Percentiles rank a stretch among this genome's conserved stretches.
These are phyloP conservation scores for Corylus avellana DNA, from an alignment of 306 rosid genomes.

Conservation along the genomic window DNA sequence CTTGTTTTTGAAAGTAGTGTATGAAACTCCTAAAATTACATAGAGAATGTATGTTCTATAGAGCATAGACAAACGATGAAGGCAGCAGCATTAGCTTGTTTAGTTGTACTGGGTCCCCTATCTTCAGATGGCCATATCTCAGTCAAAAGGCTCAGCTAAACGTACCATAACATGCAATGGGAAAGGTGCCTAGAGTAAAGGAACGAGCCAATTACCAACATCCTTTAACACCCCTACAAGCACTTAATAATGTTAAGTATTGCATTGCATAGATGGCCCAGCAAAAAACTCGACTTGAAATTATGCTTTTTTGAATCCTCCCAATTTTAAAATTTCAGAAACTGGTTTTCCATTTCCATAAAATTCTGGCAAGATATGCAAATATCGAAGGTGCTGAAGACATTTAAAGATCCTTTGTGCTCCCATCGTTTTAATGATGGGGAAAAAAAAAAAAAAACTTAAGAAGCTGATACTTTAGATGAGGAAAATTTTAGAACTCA, in stretches of 20 bases:
- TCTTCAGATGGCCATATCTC: background rate
- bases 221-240: background rate
- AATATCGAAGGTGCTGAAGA: background rate
- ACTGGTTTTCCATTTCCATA: background rate
- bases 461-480: conserved; percentile 10
- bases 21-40: background rate
- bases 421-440: background rate
- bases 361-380: background rate
- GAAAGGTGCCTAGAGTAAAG: background rate
- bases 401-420: background rate
- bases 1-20: background rate
- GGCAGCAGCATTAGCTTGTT: background rate
- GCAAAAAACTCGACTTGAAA: background rate
- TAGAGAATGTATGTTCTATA: background rate
- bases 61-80: too few relatives aligned
- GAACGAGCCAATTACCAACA: background rate
- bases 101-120: background rate
- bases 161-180: background rate
- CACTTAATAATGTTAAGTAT: background rate
- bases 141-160: background rate
- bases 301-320: background rate
- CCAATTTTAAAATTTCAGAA: background rate
- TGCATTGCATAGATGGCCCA: background rate
- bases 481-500: conserved; percentile 22
- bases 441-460: too few relatives aligned